Percentiles rank a stretch among this genome's conserved stretches.
Conservation (phyloP, 345 rosid genomes). For the Syzygium oleosum region DNA sequence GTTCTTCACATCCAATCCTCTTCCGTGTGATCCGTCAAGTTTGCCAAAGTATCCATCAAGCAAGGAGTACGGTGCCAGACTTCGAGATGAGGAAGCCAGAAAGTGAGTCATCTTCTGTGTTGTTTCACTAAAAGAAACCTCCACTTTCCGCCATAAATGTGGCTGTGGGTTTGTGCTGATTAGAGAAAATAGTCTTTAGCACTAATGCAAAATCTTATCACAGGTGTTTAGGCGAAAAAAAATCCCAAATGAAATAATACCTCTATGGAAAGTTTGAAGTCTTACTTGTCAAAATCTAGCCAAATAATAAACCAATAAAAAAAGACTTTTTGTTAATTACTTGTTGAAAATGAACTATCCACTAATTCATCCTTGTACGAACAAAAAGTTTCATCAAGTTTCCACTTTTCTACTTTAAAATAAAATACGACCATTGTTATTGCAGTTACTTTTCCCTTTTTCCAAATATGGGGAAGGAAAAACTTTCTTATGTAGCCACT, state of each 20-base stretch:
- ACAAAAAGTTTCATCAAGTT: neutral
- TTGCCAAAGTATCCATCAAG: constrained; percentile 49
- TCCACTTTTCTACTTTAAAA: neutral
- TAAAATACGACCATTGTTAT: neutral
- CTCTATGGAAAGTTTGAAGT: neutral
- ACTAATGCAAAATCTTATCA: neutral
- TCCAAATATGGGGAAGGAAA: neutral
- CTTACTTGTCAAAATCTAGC: neutral
- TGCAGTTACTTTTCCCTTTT: neutral
- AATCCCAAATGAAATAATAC: neutral
- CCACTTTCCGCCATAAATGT: neutral
- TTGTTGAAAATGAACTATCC: neutral
- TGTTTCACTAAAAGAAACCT: neutral
- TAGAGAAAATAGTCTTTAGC: neutral
- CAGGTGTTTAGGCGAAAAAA: neutral
- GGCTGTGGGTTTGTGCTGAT: neutral
- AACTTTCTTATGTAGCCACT: neutral
- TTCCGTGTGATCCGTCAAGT: constrained; percentile 41
- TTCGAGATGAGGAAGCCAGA: constrained; percentile 30
- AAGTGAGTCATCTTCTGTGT: constrained; percentile 17
- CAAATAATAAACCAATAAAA: neutral
- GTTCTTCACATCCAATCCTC: constrained; percentile 44
- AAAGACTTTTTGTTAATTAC: neutral
- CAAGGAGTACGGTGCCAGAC: constrained; percentile 43
- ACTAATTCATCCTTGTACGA: neutral